Base-by-base conservation (phyloP, 345 rosid genomes). In the Bruguiera sexangula region DNA sequence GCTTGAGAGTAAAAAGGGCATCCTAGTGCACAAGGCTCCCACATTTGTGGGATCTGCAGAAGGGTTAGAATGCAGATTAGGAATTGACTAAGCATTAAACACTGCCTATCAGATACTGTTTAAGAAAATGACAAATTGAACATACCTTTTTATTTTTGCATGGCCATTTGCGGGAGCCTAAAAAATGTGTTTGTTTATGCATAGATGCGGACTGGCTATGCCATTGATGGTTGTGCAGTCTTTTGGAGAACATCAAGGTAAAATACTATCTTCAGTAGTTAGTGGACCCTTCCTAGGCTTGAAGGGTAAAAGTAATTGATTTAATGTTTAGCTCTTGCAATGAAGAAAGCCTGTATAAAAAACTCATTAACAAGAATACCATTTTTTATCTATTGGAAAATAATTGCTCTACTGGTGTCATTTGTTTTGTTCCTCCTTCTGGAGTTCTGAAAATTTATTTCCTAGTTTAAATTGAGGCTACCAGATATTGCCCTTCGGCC, bases 141-240 rank as follows among this genome's bases (percentile, higher is more conserved):
- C 50, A 43, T 43, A 4, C 5, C 15, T 27, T 27, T 24, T 24
- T 24, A 26, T 21, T 56, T 56, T 24, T 24, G 15, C 6, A 27
- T 56, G 30, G 16, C 30, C 13, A 7, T 21, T 56, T 1, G 2
- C 3, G 30, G 29, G 60, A 56, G 30, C 26, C 16, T 24, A 0
- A 15, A 56, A 43, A 37, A 16, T 62, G 39, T 39, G 27, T 27
- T 67, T 72, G 43, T 62, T 68, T 37, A 56, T 73, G 64, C 77
- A 72, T 81, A 95, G 99, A 92, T 95, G 99, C 88, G 99, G 71
- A 95, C 97, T 46, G 97, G 97, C 66, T 82, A 75, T 62, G 92
- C 99, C 27, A 69, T 92, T 80, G 99, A 95, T 76, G 99, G 99
- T 31, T 95, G 99, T 87, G 97, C 99, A 68, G 76, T 92, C 61